phyloP scores from a whole-genome alignment of 2,329 filamentous ascomycete species.

The Aureobasidium sp. region DNA sequence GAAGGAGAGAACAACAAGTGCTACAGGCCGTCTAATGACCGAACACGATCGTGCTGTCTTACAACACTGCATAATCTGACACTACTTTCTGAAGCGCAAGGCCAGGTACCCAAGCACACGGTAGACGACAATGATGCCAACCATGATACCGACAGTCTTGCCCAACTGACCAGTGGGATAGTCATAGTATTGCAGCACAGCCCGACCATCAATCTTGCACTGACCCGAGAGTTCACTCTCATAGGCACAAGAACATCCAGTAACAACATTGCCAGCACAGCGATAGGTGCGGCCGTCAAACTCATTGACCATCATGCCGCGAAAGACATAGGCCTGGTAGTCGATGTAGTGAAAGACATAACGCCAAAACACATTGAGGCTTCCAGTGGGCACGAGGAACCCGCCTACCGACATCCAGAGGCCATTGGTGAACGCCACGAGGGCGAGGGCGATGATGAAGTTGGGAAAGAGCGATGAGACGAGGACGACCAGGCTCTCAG shows the following conservation, averaged over 20 bases:
- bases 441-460: slow-evolving; percentile 70
- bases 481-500: slow-evolving; percentile 73
- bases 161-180: slow-evolving; percentile 46
- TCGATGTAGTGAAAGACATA: slow-evolving; percentile 84
- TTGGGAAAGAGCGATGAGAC: slow-evolving; percentile 64
- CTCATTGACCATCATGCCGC: slow-evolving; percentile 88
- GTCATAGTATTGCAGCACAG: slow-evolving; percentile 59
- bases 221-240: slow-evolving; percentile 50
- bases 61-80: too few species aligned
- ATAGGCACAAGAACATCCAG: slow-evolving; percentile 61
- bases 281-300: slow-evolving; percentile 57
- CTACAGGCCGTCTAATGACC: too few species aligned
- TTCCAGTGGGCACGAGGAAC: slow-evolving; percentile 65
- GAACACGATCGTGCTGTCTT: neutral
- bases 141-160: slow-evolving; percentile 17
- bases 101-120: slow-evolving; percentile 9
- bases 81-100: slow-evolving; percentile 9
- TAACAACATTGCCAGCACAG: slow-evolving; percentile 39
- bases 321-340: slow-evolving; percentile 76
- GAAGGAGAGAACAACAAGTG: neutral
- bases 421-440: slow-evolving; percentile 77
- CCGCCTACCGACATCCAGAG: slow-evolving; percentile 81
- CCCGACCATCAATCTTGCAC: slow-evolving; percentile 61
- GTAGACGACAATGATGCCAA: slow-evolving; percentile 16
- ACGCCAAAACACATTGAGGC: slow-evolving; percentile 73